These are phyloP conservation scores for Colletotrichum acutatum DNA, from an alignment of 2,329 filamentous ascomycete species.

Conservation along the genomic window DNA sequence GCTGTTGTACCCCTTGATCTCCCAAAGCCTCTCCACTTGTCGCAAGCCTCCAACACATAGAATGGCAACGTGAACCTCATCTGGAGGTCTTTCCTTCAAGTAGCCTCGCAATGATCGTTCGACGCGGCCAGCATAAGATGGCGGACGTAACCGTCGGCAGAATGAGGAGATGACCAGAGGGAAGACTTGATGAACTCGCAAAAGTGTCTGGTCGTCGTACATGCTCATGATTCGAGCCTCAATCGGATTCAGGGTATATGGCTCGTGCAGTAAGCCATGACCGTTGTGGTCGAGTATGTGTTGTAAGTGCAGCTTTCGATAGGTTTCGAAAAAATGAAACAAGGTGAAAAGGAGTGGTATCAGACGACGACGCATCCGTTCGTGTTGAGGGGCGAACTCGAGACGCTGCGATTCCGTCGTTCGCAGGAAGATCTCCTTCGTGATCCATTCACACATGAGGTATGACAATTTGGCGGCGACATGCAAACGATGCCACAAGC, in stretches of 20 bases:
- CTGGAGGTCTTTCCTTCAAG: constrained; percentile 69
- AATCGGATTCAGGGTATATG: constrained; percentile 72
- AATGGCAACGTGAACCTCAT: constrained; percentile 71
- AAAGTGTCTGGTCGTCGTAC: constrained; percentile 72
- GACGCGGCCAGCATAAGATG: constrained; percentile 72
- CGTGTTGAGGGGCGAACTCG: constrained; percentile 70
- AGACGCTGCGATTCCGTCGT: constrained; percentile 64
- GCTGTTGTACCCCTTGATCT: constrained; percentile 73
- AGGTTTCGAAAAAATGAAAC: constrained; percentile 76
- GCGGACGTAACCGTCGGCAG: constrained; percentile 69
- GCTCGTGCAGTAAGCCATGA: constrained; percentile 60
- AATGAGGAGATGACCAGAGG: constrained; percentile 73
- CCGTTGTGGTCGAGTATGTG: constrained; percentile 64
- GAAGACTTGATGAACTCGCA: constrained; percentile 73
- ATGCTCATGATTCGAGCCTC: constrained; percentile 70
- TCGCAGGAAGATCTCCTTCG: constrained; percentile 72
- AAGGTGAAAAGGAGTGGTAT: constrained; percentile 73
- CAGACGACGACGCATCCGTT: constrained; percentile 72
- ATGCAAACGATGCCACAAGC: constrained; percentile 73
- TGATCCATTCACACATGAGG: constrained; percentile 72
- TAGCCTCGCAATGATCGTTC: constrained; percentile 73
- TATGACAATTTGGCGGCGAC: constrained; percentile 71
- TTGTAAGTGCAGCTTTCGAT: constrained; percentile 67
- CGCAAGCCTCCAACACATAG: constrained; percentile 70
- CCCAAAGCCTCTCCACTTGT: constrained; percentile 73